Base-by-base conservation (phyloP, 192 early-diverging fungal species). In the Lobosporangium transversale region DNA sequence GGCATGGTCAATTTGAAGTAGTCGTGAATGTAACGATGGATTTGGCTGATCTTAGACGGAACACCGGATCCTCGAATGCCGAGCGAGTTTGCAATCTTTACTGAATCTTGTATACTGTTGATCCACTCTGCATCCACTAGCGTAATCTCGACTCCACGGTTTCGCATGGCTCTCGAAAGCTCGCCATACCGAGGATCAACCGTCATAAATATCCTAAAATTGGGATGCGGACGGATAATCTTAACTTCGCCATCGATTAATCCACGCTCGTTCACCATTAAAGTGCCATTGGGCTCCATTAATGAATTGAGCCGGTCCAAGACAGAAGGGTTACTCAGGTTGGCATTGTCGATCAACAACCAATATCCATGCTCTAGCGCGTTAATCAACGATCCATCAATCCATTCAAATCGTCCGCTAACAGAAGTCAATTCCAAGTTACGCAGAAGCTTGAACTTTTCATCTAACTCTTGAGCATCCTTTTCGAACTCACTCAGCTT, bases 161-260 rank as follows among this genome's bases (percentile, higher is more conserved):
- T 99, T 50, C 97, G 81, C 97, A 99, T 99, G 4, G 97, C 96
- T 10, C 97, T 86, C 10, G 94, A 96, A 29, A 99, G 83, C 80
- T 99, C 96, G 33, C 97, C 97, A 66, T 92, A 86, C 43, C 86
- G 83, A 15, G 97, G 95, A 74, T 99, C 94, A 32, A 97, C 90
- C 0, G 94, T 93, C 94, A 99, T 94, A 70, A 99, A 94, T 52
- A 99, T 91, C 29, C 97, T 85, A 84, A 99, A 99, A 64, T 94
- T 89, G 20, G 85, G 85, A 61, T 97, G 96, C 11, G 95, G 95
- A 20, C 81, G 71, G 43, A 97, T 88, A 8, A 93, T 85, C 48
- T 87, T 88, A 20, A 94, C 85, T 58, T 89, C 83, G 15, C 93
- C 92, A 62, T 95, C 90, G 11, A 94, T 87, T 52, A 94, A 64